Conservation (phyloP, 768 basidiomycete species). For the Mycena rosella region DNA sequence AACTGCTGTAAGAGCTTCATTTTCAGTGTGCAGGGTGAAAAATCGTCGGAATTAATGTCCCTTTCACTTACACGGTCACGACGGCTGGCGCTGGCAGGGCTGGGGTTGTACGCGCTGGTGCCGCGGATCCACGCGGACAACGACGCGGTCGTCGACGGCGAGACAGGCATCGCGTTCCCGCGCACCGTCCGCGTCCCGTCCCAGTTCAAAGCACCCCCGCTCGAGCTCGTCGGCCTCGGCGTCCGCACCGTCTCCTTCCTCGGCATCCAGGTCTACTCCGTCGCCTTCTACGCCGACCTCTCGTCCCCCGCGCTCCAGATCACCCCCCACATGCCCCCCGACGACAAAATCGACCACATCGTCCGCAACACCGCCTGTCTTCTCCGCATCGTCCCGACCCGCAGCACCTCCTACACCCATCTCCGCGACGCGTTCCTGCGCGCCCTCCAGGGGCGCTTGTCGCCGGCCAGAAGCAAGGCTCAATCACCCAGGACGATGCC, state of each 20-base stretch:
- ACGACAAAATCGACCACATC: constrained; percentile 80
- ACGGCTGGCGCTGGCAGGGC: constrained; percentile 50
- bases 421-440: constrained; percentile 88
- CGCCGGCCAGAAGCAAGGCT: constrained; percentile 62
- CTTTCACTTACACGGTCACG: constrained; percentile 40
- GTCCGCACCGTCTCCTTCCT: constrained; percentile 92
- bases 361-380: constrained; percentile 77
- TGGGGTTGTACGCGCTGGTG: constrained; percentile 44
- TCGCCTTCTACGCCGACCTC: constrained; percentile 91
- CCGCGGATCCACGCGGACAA: constrained; percentile 61
- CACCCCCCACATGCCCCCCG: constrained; percentile 61
- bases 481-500: constrained; percentile 71
- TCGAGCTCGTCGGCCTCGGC: constrained; percentile 85
- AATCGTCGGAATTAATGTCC: constrained; percentile 15
- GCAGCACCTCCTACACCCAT: constrained; percentile 82
- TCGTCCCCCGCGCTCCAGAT: constrained; percentile 73
- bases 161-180: constrained; percentile 81
- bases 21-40: no score
- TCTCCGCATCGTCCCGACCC: constrained; percentile 84
- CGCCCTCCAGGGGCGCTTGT: constrained; percentile 73
- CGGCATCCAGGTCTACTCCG: constrained; percentile 88
- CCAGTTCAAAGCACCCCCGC: constrained; percentile 69
- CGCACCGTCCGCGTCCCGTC: constrained; percentile 73
- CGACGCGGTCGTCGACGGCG: constrained; percentile 70
- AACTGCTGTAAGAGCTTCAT: no score